phyloP scores from a whole-genome alignment of 768 basidiomycete genomes.

The Dictyophora rubrovolvata region DNA sequence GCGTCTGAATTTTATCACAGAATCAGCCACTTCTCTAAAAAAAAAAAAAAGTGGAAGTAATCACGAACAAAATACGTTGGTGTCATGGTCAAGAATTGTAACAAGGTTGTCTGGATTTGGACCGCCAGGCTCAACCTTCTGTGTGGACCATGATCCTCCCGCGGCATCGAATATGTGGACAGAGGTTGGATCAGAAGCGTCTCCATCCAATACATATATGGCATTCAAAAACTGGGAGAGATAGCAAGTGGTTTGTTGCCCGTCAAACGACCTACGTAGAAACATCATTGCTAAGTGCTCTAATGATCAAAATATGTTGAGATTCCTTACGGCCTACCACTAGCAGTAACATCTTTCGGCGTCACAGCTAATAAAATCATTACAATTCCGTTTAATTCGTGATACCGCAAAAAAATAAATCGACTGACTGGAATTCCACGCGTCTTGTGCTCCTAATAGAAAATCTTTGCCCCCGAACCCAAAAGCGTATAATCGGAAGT shows the following conservation, averaged over 20 bases:
- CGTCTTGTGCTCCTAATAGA: conserved; percentile 58
- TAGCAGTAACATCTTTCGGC: conserved; percentile 58
- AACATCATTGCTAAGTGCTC: not conserved
- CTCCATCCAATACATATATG: conserved; percentile 75
- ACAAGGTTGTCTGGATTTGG: conserved; percentile 57
- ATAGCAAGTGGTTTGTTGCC: conserved; percentile 56
- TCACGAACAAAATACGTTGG: conserved; percentile 73
- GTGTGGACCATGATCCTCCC: conserved; percentile 69
- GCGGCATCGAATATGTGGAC: conserved; percentile 76
- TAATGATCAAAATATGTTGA: not conserved
- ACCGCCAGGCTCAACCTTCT: conserved; percentile 31
- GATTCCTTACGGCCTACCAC: conserved; percentile 64
- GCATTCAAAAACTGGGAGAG: conserved; percentile 78
- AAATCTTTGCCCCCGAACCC: conserved; percentile 80
- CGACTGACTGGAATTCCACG: conserved; percentile 51
- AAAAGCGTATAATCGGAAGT: conserved; percentile 81
- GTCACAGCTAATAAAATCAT: conserved; percentile 29
- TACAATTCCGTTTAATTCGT: not conserved
- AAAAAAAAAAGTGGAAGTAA: conserved; percentile 7
- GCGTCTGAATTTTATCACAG: conserved; percentile 38
- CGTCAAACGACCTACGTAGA: conserved; percentile 50
- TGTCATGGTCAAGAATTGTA: conserved; percentile 87
- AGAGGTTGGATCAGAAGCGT: conserved; percentile 53
- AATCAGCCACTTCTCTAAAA: not conserved
- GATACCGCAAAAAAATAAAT: not conserved